A percentile compares a stretch with the other conserved stretches of the same genome.
These are phyloP conservation scores for Garcia nutans DNA, from an alignment of 345 rosid species.

Conservation along the genomic window DNA sequence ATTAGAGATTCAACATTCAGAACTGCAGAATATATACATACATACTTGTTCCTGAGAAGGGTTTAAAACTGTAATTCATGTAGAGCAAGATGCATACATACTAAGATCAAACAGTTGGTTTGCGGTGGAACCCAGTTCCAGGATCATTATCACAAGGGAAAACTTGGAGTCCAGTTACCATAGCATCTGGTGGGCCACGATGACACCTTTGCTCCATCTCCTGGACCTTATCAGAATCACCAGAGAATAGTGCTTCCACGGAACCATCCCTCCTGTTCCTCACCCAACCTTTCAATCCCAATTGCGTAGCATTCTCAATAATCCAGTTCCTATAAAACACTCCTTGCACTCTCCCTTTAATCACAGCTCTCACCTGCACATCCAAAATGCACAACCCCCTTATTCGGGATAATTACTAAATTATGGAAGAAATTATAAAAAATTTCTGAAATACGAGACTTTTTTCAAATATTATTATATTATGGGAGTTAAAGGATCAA, in stretches of 20 bases:
- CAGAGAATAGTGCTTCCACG: conserved; percentile 84
- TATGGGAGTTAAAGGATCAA: too few species aligned
- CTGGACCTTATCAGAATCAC: conserved; percentile 52
- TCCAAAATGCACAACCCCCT: conserved; percentile 12
- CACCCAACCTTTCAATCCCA: conserved; percentile 91
- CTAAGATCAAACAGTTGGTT: conserved; percentile 54
- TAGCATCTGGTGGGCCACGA: conserved; percentile 72
- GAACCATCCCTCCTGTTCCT: conserved; percentile 85
- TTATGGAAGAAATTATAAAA: too few species aligned
- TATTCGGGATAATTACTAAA: too few species aligned
- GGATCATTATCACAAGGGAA: conserved; percentile 70
- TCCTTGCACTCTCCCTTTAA: conserved; percentile 90
- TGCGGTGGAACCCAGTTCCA: conserved; percentile 58
- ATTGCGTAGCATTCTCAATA: conserved; percentile 61
- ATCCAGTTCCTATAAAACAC: conserved; percentile 93
- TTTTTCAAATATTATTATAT: too few species aligned
- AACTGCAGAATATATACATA: not conserved
- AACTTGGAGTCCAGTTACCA: conserved; percentile 70
- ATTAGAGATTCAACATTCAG: conserved; percentile 3
- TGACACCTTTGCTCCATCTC: conserved; percentile 92
- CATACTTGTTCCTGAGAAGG: not conserved
- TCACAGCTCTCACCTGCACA: conserved; percentile 61
- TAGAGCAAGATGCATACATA: conserved; percentile 10
- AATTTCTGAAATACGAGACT: too few species aligned
- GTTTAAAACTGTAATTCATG: not conserved